A percentile compares a stretch with the other conserved stretches of the same genome.
These are phyloP conservation scores for Curvularia sp. DNA, from an alignment of 2,329 filamentous ascomycete species.

Conservation along the genomic window DNA sequence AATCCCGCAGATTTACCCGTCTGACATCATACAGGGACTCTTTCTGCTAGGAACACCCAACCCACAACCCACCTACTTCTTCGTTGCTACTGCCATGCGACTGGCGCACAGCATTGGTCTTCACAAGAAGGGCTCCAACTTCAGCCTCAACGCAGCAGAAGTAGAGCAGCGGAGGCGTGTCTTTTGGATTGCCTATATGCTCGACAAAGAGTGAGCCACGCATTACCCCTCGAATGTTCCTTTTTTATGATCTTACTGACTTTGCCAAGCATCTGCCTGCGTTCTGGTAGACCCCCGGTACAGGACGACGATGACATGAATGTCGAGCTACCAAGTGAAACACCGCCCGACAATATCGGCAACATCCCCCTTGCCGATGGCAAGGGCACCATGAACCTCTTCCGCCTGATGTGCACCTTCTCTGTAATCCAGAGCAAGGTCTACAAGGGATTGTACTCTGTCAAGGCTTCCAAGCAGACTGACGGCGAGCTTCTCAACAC, in stretches of 20 bases:
- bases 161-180: conserved; percentile 86
- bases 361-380: conserved; percentile 91
- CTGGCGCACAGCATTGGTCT: conserved; percentile 93
- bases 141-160: conserved; percentile 91
- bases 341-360: conserved; percentile 90
- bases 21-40: conserved; percentile 62
- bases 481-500: conserved; percentile 93
- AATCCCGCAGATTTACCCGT: neutral
- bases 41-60: conserved; percentile 98
- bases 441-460: conserved; percentile 91
- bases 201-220: conserved; percentile 70
- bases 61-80: conserved; percentile 89
- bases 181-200: conserved; percentile 78
- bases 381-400: conserved; percentile 92
- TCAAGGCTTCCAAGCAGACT: conserved; percentile 87
- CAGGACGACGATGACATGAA: conserved; percentile 90
- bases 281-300: conserved; percentile 73
- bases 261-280: conserved; percentile 65
- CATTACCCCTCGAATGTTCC: neutral
- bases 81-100: conserved; percentile 88
- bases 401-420: conserved; percentile 90
- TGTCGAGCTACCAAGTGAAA: conserved; percentile 89
- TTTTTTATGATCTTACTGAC: conserved; percentile 25
- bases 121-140: conserved; percentile 90
- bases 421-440: conserved; percentile 91